Conservation (phyloP, 257 asterid genomes). For the Capsicum pubescens region DNA sequence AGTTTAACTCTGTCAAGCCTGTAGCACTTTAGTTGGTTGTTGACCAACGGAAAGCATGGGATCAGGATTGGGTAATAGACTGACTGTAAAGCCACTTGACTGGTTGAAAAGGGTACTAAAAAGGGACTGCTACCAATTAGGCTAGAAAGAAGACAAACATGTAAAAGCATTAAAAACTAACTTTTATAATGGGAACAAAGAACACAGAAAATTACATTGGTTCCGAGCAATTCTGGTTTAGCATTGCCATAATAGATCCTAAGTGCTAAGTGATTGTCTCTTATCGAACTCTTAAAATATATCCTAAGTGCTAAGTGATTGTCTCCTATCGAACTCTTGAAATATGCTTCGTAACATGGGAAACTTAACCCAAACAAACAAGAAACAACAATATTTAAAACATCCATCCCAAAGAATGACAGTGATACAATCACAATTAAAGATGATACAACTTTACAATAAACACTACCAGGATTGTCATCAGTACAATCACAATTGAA, state of each 20-base stretch:
- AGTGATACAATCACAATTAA: not conserved
- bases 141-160: not conserved
- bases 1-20: too few species aligned
- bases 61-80: too few species aligned
- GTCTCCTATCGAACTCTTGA: not conserved
- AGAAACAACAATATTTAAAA: not conserved
- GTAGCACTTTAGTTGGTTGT: too few species aligned
- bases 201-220: constrained; percentile 14
- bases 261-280: not conserved
- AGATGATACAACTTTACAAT: not conserved
- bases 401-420: not conserved
- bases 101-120: too few species aligned
- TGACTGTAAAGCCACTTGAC: too few species aligned
- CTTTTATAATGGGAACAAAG: not conserved
- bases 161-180: not conserved
- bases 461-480: not conserved
- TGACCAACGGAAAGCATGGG: too few species aligned
- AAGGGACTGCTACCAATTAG: too few species aligned
- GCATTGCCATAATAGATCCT: constrained; percentile 3
- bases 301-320: not conserved
- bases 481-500: constrained; percentile 1
- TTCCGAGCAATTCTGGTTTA: not conserved
- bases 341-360: not conserved
- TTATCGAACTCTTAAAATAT: not conserved
- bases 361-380: not conserved